These are phyloP conservation scores for Parastagonospora nodorum DNA, from an alignment of 2,329 filamentous ascomycete species.

Conservation along the genomic window DNA sequence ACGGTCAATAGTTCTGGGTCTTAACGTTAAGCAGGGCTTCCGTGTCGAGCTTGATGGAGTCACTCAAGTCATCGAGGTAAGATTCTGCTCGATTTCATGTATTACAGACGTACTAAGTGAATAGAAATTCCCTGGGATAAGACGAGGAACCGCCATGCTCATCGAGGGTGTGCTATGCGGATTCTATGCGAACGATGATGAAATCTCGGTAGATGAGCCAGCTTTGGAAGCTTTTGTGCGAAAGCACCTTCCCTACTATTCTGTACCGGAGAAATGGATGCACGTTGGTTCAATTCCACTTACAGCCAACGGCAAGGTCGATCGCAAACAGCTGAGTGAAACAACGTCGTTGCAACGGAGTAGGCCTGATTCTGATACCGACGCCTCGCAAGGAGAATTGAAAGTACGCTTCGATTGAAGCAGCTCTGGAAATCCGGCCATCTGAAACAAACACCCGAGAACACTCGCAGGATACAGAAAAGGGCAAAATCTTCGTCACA, in stretches of 20 bases:
- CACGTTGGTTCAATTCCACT: slow-evolving; percentile 54
- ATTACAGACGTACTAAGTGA: background rate
- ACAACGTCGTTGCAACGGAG: slow-evolving; percentile 20
- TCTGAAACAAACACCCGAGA: slow-evolving; percentile 5
- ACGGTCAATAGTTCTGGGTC: background rate
- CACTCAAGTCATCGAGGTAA: slow-evolving; percentile 41
- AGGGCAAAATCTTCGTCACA: slow-evolving; percentile 4
- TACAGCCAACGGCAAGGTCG: slow-evolving; percentile 62
- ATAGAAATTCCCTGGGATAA: slow-evolving; percentile 52
- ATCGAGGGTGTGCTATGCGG: slow-evolving; percentile 57
- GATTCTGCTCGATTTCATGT: background rate
- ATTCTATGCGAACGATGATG: slow-evolving; percentile 52
- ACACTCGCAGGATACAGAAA: background rate
- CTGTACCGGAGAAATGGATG: slow-evolving; percentile 55
- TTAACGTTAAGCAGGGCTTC: slow-evolving; percentile 54
- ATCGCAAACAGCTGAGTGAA: slow-evolving; percentile 56
- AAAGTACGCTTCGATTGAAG: background rate
- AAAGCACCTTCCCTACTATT: slow-evolving; percentile 60
- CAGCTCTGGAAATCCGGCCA: background rate
- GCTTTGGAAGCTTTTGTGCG: slow-evolving; percentile 50
- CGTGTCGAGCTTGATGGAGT: slow-evolving; percentile 66
- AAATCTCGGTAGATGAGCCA: slow-evolving; percentile 27
- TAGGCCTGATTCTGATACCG: slow-evolving; percentile 8
- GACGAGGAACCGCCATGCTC: slow-evolving; percentile 55
- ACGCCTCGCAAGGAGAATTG: background rate